Conservation (phyloP, 306 rosid genomes). For the Nissolia schottii region DNA sequence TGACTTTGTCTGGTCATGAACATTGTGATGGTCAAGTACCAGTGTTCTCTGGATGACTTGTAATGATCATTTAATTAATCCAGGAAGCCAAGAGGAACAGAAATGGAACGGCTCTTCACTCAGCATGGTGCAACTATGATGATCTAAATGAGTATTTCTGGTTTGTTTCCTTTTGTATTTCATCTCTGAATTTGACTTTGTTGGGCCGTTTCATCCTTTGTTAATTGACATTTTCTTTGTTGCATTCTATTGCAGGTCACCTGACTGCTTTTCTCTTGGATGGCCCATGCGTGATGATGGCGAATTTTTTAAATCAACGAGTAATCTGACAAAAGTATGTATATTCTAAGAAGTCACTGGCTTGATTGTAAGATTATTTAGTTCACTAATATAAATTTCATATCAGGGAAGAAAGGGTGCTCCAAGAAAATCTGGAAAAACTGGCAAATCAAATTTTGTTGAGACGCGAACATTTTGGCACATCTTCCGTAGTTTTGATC, state of each 20-base stretch:
- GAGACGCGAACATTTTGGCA: slow-evolving; percentile 94
- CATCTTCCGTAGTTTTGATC: slow-evolving; percentile 87
- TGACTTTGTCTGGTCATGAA: slow-evolving; percentile 9
- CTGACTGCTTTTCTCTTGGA: slow-evolving; percentile 94
- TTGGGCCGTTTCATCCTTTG: slow-evolving; percentile 16
- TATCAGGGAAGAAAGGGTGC: slow-evolving; percentile 66
- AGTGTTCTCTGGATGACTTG: slow-evolving; percentile 7
- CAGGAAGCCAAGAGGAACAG: slow-evolving; percentile 73
- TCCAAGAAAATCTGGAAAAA: slow-evolving; percentile 48
- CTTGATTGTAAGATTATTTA: neutral
- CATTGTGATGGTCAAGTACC: slow-evolving; percentile 10
- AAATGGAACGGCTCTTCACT: slow-evolving; percentile 77
- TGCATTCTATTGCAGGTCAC: slow-evolving; percentile 52
- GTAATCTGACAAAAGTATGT: slow-evolving; percentile 51
- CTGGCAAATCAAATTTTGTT: slow-evolving; percentile 81
- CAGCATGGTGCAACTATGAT: slow-evolving; percentile 93
- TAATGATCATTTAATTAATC: slow-evolving; percentile 17
- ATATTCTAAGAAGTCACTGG: slow-evolving; percentile 15
- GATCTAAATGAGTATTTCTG: slow-evolving; percentile 98
- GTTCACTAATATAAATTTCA: slow-evolving; percentile 16
- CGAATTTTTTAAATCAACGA: slow-evolving; percentile 78
- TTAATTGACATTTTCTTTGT: neutral
- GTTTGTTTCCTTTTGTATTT: slow-evolving; percentile 44
- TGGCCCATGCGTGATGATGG: slow-evolving; percentile 99
- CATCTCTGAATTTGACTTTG: slow-evolving; percentile 15